phyloP scores from a whole-genome alignment of 768 basidiomycete genomes.

The Pulveroboletus sp. region DNA sequence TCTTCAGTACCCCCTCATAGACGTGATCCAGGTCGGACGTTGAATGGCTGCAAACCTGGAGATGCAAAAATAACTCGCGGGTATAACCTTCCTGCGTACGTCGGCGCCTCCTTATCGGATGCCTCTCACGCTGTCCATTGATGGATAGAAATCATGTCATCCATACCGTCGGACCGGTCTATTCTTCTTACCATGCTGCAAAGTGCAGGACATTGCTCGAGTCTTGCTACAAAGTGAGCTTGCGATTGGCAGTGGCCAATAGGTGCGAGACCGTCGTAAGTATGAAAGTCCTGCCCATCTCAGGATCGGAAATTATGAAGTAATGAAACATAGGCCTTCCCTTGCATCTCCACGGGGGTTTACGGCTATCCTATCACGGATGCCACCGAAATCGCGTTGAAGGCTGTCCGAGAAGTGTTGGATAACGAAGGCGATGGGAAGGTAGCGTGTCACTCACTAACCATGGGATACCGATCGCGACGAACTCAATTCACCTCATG shows the following conservation, averaged over 20 bases:
- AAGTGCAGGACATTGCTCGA: slow-evolving; percentile 49
- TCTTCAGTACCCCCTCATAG: slow-evolving; percentile 1
- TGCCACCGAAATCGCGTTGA: slow-evolving; percentile 68
- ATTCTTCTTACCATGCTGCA: slow-evolving; percentile 34
- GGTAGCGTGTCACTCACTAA: slow-evolving; percentile 23
- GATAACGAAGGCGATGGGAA: slow-evolving; percentile 47
- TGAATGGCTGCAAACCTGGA: slow-evolving; percentile 68
- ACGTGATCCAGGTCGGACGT: slow-evolving; percentile 57
- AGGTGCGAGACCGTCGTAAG: slow-evolving; percentile 59
- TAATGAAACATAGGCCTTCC: slow-evolving; percentile 56
- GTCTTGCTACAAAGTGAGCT: slow-evolving; percentile 64
- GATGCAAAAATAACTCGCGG: slow-evolving; percentile 76
- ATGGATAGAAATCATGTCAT: slow-evolving; percentile 59
- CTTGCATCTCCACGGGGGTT: slow-evolving; percentile 73
- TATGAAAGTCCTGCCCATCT: not conserved
- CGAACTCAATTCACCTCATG: not conserved
- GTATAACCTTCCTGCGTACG: slow-evolving; percentile 72
- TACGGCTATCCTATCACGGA: slow-evolving; percentile 74
- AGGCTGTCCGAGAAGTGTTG: slow-evolving; percentile 50
- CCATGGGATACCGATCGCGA: not conserved
- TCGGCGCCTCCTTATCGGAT: slow-evolving; percentile 10
- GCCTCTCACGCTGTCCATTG: not conserved
- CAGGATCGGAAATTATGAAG: not conserved
- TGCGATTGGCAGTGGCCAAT: slow-evolving; percentile 58
- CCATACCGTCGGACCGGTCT: slow-evolving; percentile 79